Conservation (phyloP, 2,329 filamentous ascomycete genomes). For the Ascochyta koolunga region DNA sequence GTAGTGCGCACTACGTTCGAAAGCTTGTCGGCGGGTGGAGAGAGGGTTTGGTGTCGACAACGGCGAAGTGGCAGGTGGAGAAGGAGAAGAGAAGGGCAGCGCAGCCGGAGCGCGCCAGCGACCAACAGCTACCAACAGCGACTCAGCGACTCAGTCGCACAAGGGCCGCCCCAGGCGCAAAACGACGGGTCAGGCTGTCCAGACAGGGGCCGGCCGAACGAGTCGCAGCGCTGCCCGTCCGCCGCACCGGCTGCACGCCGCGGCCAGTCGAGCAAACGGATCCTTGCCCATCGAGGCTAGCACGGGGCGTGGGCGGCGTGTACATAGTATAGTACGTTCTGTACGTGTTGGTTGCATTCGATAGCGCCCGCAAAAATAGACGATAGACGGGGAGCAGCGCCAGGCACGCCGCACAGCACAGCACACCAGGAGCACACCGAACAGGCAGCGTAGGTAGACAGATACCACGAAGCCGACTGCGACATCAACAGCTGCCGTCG, state of each 20-base stretch:
- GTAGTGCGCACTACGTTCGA: constrained; percentile 42
- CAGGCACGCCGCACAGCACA: too few species aligned
- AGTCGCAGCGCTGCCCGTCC: constrained; percentile 6
- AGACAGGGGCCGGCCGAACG: constrained; percentile 13
- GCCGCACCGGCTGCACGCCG: too few species aligned
- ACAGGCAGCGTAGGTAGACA: too few species aligned
- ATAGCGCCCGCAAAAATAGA: constrained; percentile 19
- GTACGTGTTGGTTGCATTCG: constrained; percentile 15
- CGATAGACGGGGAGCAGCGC: constrained; percentile 2
- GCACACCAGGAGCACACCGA: too few species aligned
- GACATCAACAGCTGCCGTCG: not conserved
- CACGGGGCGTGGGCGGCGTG: constrained; percentile 7
- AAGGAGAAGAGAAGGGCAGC: constrained; percentile 5
- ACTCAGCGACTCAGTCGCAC: constrained; percentile 16
- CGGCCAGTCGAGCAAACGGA: constrained; percentile 6
- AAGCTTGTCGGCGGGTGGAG: constrained; percentile 42
- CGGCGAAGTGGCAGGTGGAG: constrained; percentile 13
- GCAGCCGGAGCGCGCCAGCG: constrained; percentile 8
- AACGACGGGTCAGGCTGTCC: constrained; percentile 16
- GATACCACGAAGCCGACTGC: too few species aligned
- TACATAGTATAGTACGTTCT: too few species aligned
- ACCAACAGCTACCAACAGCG: too few species aligned
- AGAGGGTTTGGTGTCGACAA: constrained; percentile 17
- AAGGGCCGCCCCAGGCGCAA: constrained; percentile 13
- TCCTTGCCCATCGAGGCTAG: constrained; percentile 3